A percentile compares a stretch with the other conserved stretches of the same genome.
Conservation (phyloP, 257 asterid genomes). For the Lithospermum erythrorhizon region DNA sequence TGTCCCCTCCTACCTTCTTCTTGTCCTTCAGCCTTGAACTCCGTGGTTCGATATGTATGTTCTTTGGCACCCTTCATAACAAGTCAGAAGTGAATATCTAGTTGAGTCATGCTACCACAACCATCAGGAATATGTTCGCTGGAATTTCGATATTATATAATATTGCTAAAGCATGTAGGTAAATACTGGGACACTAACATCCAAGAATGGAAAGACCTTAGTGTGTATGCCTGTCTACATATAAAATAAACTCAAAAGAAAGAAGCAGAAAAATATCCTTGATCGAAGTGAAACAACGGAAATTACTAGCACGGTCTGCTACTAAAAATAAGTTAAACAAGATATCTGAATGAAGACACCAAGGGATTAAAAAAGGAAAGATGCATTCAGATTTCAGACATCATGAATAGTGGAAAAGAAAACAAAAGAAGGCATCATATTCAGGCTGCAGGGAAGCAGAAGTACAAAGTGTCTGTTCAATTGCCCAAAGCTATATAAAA, state of each 20-base stretch:
- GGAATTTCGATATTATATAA: background rate
- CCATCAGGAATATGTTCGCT: background rate
- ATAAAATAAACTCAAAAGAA: too few species aligned
- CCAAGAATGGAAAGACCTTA: background rate
- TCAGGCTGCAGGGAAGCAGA: background rate
- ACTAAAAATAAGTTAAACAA: background rate
- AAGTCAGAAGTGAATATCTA: background rate
- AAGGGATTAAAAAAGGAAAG: background rate
- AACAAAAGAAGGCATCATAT: background rate
- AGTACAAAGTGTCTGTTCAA: background rate
- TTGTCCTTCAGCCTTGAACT: slow-evolving; percentile 84
- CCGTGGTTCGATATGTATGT: slow-evolving; percentile 53
- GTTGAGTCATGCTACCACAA: background rate
- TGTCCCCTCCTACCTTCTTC: slow-evolving; percentile 84
- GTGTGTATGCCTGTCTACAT: background rate
- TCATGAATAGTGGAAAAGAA: background rate
- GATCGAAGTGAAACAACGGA: background rate
- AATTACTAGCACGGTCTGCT: background rate
- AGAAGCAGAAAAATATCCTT: background rate
- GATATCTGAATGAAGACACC: background rate
- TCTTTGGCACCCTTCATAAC: slow-evolving; percentile 50
- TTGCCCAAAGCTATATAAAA: background rate
- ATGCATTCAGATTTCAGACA: background rate
- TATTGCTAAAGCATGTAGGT: background rate
- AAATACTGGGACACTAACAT: background rate